Evolutionary conservation across 2,329 filamentous ascomycete species (phyloP).

Genomic region (Plectosphaerella sp.): DNA sequence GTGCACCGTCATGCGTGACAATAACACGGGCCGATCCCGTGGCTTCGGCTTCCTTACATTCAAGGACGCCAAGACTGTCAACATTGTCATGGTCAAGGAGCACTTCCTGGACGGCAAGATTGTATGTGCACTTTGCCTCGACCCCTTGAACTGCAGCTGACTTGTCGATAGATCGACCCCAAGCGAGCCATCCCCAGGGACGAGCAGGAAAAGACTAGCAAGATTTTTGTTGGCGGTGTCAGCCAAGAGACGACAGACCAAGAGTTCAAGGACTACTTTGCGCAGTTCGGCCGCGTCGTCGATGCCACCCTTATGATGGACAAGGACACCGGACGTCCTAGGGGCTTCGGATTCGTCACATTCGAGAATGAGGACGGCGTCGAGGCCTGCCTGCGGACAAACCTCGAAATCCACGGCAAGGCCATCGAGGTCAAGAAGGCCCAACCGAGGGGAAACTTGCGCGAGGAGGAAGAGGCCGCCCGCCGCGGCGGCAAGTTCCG

Average conservation of each 20-base stretch:
- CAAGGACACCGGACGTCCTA: conserved; percentile 94
- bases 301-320: conserved; percentile 99
- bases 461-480: conserved; percentile 78
- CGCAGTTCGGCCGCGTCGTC: conserved; percentile 90
- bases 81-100: conserved; percentile 99
- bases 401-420: conserved; percentile 91
- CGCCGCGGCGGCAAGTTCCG: conserved; percentile 56
- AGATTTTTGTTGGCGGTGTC: conserved; percentile 97
- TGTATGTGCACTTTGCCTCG: conserved; percentile 51
- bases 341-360: conserved; percentile 96
- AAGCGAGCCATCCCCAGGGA: conserved; percentile 96
- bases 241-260: conserved; percentile 95
- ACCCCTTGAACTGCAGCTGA: conserved; percentile 14
- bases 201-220: conserved; percentile 96
- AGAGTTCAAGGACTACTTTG: conserved; percentile 95
- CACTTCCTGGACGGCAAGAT: conserved; percentile 98
- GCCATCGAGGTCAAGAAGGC: conserved; percentile 98
- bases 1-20: conserved; percentile 99
- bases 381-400: conserved; percentile 79
- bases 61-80: conserved; percentile 95
- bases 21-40: conserved; percentile 85
- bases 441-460: conserved; percentile 89
- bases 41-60: conserved; percentile 98
- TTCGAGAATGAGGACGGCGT: conserved; percentile 96
- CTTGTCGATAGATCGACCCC: conserved; percentile 73